Base-by-base conservation (phyloP, 2,329 filamentous ascomycete genomes). In the Pyrenophora graminea region DNA sequence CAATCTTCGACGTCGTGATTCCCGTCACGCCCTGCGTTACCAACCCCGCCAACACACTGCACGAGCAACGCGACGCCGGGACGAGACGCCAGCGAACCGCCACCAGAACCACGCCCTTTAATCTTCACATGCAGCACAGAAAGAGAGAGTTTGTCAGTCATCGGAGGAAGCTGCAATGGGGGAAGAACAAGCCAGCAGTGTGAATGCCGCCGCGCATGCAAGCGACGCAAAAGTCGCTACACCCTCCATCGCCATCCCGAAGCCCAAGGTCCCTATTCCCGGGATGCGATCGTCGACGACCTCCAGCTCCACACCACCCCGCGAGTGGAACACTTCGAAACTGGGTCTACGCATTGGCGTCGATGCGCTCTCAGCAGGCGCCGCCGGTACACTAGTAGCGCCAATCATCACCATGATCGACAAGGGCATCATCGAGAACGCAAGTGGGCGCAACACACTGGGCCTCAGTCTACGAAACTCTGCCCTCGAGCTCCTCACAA, bases 391-490 rank as follows among this genome's bases (percentile, higher is more conserved):
- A 6, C 77, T 94, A 54, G 88, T 96, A 40, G 90, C 91, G 47
- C 91, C 92, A 1, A 70, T 95, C 33, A 93, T 96, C 57, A 89
- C 88, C 32, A 87, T 94, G 59, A 94, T 97, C 74, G 91, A 96
- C 15, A 58, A 87, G 68, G 86, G 84, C 51, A 90, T 91, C 66
- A 91, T 91, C 78, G 88, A 91, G 75, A 91, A 91, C 71, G 86
- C 88, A n/a, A 89, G 87, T 1, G 88, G 88, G 56, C 80, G 84
- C 57, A 79, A 78, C 56, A 79, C 84, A 4, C 79, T 91, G 48
- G 72, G 74, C 56, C 72, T 74, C 34, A 90, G 86, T 31, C 71
- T 91, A 59, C 80, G 78, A 59, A 70, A 74, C 45, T 90, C 86
- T 19, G 62, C 89, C 39, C 68, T 68, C 25, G 75, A 78, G 33